phyloP scores from a whole-genome alignment of 2,329 filamentous ascomycete species.

The Alternaria infectoria region DNA sequence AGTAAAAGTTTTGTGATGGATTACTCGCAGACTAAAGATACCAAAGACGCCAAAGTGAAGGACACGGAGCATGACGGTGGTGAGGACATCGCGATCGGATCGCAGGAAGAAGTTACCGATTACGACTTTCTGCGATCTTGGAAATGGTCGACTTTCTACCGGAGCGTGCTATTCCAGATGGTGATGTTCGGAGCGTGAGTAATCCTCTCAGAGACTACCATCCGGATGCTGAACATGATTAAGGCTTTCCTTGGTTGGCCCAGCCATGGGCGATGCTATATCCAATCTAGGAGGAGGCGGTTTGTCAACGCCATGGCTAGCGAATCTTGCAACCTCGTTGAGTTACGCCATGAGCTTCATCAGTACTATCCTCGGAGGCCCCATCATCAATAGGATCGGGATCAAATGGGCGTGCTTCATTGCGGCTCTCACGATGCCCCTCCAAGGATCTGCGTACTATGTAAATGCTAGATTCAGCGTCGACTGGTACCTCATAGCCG shows the following conservation, averaged over 20 bases:
- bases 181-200: slow-evolving; percentile 15
- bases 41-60: not conserved
- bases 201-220: not conserved
- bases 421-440: slow-evolving; percentile 12
- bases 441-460: slow-evolving; percentile 15
- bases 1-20: not conserved
- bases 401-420: slow-evolving; percentile 18
- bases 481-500: slow-evolving; percentile 9
- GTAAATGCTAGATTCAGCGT: slow-evolving; percentile 7
- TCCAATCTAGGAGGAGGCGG: slow-evolving; percentile 14
- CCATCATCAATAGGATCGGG: slow-evolving; percentile 14
- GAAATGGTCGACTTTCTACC: slow-evolving; percentile 6
- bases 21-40: not conserved
- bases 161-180: slow-evolving; percentile 16
- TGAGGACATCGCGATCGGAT: not conserved
- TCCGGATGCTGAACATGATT: not conserved
- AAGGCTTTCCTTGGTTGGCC: slow-evolving; percentile 15
- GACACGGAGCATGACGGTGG: not conserved
- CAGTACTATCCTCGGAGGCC: slow-evolving; percentile 14
- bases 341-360: slow-evolving; percentile 14
- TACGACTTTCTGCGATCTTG: not conserved
- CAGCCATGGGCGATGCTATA: slow-evolving; percentile 17
- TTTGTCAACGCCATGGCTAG: slow-evolving; percentile 15
- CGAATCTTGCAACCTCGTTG: slow-evolving; percentile 13
- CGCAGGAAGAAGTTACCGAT: slow-evolving; percentile 1